Conservation (phyloP, 306 rosid genomes). For the Quercus engelmannii region DNA sequence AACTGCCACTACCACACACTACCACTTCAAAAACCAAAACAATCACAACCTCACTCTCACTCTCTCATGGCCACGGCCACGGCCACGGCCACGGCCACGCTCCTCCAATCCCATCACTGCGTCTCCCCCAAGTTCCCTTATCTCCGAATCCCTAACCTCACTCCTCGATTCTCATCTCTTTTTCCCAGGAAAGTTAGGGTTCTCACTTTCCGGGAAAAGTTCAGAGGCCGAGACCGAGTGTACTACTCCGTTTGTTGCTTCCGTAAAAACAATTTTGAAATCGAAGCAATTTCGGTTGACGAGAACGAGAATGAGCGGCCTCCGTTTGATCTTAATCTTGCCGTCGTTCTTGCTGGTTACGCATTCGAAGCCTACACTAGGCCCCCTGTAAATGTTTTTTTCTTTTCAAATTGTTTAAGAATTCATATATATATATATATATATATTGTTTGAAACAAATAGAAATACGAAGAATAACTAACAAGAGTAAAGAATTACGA, state of each 20-base stretch:
- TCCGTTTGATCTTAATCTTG: slow-evolving; percentile 84
- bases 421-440: neutral
- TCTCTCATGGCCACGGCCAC: slow-evolving; percentile 5
- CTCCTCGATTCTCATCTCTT: slow-evolving; percentile 23
- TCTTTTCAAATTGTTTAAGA: neutral
- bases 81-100: slow-evolving; percentile 52
- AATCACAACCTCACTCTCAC: neutral
- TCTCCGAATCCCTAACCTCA: slow-evolving; percentile 1
- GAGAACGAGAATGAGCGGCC: slow-evolving; percentile 49
- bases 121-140: slow-evolving; percentile 19
- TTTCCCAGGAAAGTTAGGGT: slow-evolving; percentile 31
- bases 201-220: slow-evolving; percentile 18
- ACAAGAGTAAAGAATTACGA: too few species aligned
- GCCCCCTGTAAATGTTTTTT: slow-evolving; percentile 53
- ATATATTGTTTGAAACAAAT: too few species aligned
- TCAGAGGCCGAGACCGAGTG: slow-evolving; percentile 17
- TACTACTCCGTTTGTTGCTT: slow-evolving; percentile 36
- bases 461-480: too few species aligned
- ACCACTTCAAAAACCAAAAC: neutral
- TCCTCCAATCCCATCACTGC: slow-evolving; percentile 40
- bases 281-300: slow-evolving; percentile 24
- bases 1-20: slow-evolving; percentile 21
- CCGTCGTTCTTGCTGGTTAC: slow-evolving; percentile 86
- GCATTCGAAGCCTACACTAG: slow-evolving; percentile 84
- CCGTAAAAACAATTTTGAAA: slow-evolving; percentile 41